Evolutionary conservation across 2,329 filamentous ascomycete species (phyloP), one percentile per base, ranked within the genome.

Genomic region (Apiospora sp.): DNA sequence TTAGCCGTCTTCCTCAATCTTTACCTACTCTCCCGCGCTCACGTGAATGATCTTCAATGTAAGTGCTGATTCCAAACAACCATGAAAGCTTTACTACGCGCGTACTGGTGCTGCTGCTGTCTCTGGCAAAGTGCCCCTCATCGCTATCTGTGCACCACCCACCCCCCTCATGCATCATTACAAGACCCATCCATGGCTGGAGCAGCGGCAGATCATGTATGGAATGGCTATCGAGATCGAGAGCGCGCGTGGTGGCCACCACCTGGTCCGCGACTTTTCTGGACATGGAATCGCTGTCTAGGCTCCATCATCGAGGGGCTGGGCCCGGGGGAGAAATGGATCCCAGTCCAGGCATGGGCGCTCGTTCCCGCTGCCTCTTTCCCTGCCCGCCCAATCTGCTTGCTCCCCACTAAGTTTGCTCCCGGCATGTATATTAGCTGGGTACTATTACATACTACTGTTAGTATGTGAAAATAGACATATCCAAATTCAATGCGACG

Each of bases 181-280:
- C 58, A 64, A 64, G 58, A 19, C 58, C 10, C 58, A 64, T 64
- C 34, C 58, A n/a, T 64, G 58, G 58, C 58, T 41, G 19, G 58
- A 64, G 34, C n/a, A 64, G 58, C 58, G 34, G 58, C 58, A 64
- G 58, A 64, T 64, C 58, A 64, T 64, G 58, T 64, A 37, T 41
- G 34, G 22, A 64, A 64, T 64, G 14, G 7, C 19, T 61, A 61
- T 41, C 30, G 34, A 64, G 58, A 64, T 64, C 34, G 34, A n/a
- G 34, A 22, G 58, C 34, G 30, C 34, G 30, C 22, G 30, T 37
- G 16, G 54, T 58, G 24, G 13, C 27, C 13, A 34, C 51, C 19
- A 22, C 48, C 27, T 58, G 49, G 49, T 6, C 49, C 49, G 19
- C 30, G 51, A 24, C 24, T 10, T 54, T 54, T 10, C 49, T 34